Conservation (phyloP, 169 alveolate species). For the Besnoitia besnoiti region DNA sequence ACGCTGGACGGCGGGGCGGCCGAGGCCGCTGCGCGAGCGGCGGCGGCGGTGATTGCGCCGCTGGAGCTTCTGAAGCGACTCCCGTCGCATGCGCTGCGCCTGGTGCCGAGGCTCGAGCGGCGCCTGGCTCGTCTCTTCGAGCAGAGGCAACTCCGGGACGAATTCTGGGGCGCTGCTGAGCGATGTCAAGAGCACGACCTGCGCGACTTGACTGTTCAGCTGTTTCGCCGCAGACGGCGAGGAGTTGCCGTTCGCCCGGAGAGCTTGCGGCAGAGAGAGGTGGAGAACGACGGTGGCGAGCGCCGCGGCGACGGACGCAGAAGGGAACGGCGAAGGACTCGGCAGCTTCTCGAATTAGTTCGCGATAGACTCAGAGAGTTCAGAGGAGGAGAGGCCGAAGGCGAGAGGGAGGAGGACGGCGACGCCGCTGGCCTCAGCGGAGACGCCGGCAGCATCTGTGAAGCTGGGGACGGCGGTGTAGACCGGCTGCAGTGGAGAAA, state of each 20-base stretch:
- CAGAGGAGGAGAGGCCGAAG: not conserved
- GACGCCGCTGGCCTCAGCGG: too few species aligned
- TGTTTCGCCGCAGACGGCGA: not conserved
- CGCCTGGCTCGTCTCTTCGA: not conserved
- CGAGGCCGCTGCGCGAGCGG: conserved; percentile 19
- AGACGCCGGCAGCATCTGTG: too few species aligned
- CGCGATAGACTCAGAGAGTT: not conserved
- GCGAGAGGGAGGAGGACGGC: not conserved
- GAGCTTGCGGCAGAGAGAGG: not conserved
- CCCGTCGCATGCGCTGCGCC: not conserved
- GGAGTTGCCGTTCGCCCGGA: conserved; percentile 6
- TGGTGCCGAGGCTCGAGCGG: conserved; percentile 27
- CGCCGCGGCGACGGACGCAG: not conserved
- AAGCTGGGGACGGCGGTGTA: too few species aligned
- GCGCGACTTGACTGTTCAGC: not conserved
- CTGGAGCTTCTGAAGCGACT: not conserved
- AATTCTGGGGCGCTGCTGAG: conserved; percentile 7
- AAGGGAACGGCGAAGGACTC: not conserved
- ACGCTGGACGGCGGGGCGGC: not conserved
- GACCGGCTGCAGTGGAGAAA: too few species aligned
- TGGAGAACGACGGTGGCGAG: not conserved
- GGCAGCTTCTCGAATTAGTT: not conserved
- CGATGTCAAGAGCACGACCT: not conserved
- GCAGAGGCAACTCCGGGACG: not conserved
- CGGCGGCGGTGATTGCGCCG: conserved; percentile 10